Evolutionary conservation across 139 green algal species (phyloP), one percentile per base, ranked within the genome.

Genomic region (Nannochloris sp.): DNA sequence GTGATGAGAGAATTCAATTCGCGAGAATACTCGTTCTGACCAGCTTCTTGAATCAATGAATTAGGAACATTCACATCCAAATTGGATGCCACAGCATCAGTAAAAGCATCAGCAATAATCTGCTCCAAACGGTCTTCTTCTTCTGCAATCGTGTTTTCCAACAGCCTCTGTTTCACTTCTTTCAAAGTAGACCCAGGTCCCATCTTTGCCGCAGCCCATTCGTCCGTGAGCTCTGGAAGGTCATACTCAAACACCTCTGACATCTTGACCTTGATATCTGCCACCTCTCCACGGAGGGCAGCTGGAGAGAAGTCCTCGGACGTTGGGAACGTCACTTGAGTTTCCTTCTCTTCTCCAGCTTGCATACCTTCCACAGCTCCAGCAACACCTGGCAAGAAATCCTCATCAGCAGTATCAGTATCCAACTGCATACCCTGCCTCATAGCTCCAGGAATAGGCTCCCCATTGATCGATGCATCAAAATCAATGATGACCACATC

Each of bases 201-300:
- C 6, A 71, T 44, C 18, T 71, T 24, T 9, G 44, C 23, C 34
- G 57, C 19, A 12, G 69, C 73, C 48, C 65, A 71, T 19, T 70
- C 64, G 44, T 82, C 75, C 14, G 14, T 67, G 15, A 76, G 16
- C 69, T 81, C 75, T 15, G 75, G 67, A 57, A 84, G 65, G 15
- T 81, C 65, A 31, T 67, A 73, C 56, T 75, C 50, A 44, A 84
- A 84, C 14, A 84, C 54, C 67, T 84, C 78, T 5, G 63, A 72
- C 31, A 83, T 12, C n/a, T 68, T 80, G 12, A 84, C 14, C 24
- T 57, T 57, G 27, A 66, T 64, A 3, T 15, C 24, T 34, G 66
- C 71, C 6, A 62, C 29, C 19, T 64, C 58, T 3, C 78, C 78
- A 4, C 64, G 36, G 54, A 84, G 55, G 4, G 9, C 21, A 19